These are phyloP conservation scores for Phytophthora pinifolia DNA, from an alignment of 352 stramenopile species.

Conservation along the genomic window DNA sequence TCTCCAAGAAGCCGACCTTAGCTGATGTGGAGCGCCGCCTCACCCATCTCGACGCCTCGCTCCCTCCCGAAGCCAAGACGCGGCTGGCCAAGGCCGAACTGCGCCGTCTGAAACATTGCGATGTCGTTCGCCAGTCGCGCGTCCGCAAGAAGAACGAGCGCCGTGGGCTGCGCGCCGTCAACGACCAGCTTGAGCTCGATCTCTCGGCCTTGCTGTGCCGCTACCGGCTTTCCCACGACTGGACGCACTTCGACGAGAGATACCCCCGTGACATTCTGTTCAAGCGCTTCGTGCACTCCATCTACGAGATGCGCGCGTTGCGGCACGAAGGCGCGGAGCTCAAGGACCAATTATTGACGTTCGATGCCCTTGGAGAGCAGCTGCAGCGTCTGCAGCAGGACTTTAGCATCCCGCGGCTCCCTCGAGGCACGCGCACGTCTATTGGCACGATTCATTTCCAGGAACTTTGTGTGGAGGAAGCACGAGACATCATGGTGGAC, in stretches of 20 bases:
- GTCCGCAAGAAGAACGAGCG: slow-evolving; percentile 77
- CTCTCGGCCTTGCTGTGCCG: slow-evolving; percentile 36
- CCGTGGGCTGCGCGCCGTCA: slow-evolving; percentile 53
- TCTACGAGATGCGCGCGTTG: slow-evolving; percentile 67
- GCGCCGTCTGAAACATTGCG: slow-evolving; percentile 76
- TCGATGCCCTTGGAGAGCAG: slow-evolving; percentile 70
- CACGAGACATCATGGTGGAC: slow-evolving; percentile 68
- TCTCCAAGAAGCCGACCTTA: slow-evolving; percentile 41
- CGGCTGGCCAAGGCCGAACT: slow-evolving; percentile 70
- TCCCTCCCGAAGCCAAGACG: slow-evolving; percentile 45
- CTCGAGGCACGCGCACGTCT: slow-evolving; percentile 33
- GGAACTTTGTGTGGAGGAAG: slow-evolving; percentile 45
- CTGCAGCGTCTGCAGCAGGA: slow-evolving; percentile 66
- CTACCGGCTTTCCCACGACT: slow-evolving; percentile 46
- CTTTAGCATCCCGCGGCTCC: slow-evolving; percentile 48
- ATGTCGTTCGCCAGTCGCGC: slow-evolving; percentile 76
- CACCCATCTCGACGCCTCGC: slow-evolving; percentile 36
- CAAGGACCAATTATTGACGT: slow-evolving; percentile 51
- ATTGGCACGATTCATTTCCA: slow-evolving; percentile 69
- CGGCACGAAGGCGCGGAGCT: slow-evolving; percentile 46
- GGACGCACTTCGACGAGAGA: slow-evolving; percentile 55
- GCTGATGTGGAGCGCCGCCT: slow-evolving; percentile 64
- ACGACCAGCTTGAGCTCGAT: slow-evolving; percentile 56
- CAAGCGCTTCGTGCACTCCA: slow-evolving; percentile 72
- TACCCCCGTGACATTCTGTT: slow-evolving; percentile 48